Evolutionary conservation across 202 grass and related monocot genomes (phyloP).

Genomic region (Panicum hallii): DNA sequence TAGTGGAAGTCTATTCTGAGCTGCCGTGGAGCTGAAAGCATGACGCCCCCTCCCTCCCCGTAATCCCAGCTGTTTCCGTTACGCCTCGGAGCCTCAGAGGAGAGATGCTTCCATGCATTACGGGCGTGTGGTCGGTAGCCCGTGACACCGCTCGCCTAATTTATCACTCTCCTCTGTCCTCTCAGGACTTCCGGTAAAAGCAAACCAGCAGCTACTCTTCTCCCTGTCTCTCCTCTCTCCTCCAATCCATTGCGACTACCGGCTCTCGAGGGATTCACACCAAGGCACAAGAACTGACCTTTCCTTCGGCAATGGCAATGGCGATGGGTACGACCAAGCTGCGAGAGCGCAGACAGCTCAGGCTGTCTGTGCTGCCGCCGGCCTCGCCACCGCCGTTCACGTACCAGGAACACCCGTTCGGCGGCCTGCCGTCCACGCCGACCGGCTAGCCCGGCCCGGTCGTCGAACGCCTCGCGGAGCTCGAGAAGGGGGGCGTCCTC

Average conservation of each 20-base stretch:
- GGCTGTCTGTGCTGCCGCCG: conserved; percentile 28
- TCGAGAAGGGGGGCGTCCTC: conserved; percentile 43
- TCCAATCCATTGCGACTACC: conserved; percentile 6
- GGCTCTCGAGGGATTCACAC: not conserved
- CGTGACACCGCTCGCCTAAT: conserved; percentile 34
- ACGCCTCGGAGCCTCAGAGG: not conserved
- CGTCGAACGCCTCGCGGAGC: conserved; percentile 34
- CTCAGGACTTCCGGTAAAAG: not conserved
- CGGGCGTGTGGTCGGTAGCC: conserved; percentile 39
- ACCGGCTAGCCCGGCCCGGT: conserved; percentile 6
- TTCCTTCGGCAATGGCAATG: not conserved
- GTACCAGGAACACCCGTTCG: conserved; percentile 41
- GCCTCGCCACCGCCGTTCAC: conserved; percentile 2
- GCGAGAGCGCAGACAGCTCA: conserved; percentile 29
- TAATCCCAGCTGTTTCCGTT: conserved; percentile 39
- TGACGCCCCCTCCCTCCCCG: conserved; percentile 9
- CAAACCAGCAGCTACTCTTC: not conserved
- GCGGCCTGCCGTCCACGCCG: conserved; percentile 28
- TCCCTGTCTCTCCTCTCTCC: not conserved
- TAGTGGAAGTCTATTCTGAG: not conserved
- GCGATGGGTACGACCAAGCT: conserved; percentile 34
- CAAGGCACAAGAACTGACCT: not conserved
- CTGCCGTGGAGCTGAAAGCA: conserved; percentile 7
- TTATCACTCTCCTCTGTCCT: conserved; percentile 17
- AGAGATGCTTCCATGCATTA: conserved; percentile 14